A percentile compares a stretch with the other conserved stretches of the same genome.
phyloP scores from a whole-genome alignment of 1,284 basidiomycete genomes.

The Malassezia arunalokei region DNA sequence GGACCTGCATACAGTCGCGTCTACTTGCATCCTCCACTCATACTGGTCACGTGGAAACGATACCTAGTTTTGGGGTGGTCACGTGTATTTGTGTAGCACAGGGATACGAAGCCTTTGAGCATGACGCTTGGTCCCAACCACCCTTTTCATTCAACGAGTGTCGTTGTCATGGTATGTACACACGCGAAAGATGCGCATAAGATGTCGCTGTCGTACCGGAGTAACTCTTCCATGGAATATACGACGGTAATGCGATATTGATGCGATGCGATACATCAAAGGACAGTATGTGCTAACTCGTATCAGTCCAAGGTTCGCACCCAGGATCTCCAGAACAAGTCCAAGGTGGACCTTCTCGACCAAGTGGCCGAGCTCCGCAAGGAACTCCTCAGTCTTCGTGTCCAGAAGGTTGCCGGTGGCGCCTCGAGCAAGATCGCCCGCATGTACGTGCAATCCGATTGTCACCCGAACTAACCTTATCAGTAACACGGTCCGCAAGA shows the following conservation, averaged over 20 bases:
- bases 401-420: conserved; percentile 96
- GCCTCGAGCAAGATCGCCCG: conserved; percentile 90
- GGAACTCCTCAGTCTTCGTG: conserved; percentile 78
- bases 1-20: no score
- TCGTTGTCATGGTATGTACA: conserved; percentile 15
- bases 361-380: conserved; percentile 89
- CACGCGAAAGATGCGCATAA: background rate
- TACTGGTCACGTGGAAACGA: background rate
- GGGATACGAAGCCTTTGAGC: background rate
- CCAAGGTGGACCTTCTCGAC: conserved; percentile 91
- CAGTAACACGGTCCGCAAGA: conserved; percentile 94
- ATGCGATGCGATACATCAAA: background rate
- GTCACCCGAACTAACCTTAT: conserved; percentile 5
- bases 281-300: conserved; percentile 1
- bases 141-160: conserved; percentile 4
- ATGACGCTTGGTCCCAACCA: background rate
- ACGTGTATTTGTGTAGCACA: background rate
- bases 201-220: no score
- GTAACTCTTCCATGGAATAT: no score
- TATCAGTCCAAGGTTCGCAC: conserved; percentile 62
- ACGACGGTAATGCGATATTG: background rate
- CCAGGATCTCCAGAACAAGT: conserved; percentile 97
- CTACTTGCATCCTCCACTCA: background rate
- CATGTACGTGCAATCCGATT: conserved; percentile 59
- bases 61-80: conserved; percentile 6